phyloP scores from a whole-genome alignment of 2,329 filamentous ascomycete species.

The Arthrobotrys megalospora region DNA sequence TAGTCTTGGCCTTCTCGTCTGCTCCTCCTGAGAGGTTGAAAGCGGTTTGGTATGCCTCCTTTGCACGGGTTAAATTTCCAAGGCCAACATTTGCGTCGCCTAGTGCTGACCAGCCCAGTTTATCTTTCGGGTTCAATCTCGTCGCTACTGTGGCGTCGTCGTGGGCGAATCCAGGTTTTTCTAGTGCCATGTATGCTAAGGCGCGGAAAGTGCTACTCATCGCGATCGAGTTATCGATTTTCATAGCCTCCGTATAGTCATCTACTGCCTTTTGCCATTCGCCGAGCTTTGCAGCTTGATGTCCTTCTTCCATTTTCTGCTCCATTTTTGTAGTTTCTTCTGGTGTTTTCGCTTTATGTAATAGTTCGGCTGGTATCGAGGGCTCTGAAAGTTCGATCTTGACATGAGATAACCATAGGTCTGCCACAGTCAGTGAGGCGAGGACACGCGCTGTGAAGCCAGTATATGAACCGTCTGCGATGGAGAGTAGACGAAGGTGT shows the following conservation, averaged over 20 bases:
- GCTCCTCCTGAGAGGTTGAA: neutral
- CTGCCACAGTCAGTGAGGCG: constrained; percentile 40
- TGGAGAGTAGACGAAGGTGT: constrained; percentile 5
- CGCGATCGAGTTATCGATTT: constrained; percentile 42
- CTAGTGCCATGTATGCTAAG: constrained; percentile 23
- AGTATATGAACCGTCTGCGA: constrained; percentile 32
- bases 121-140: constrained; percentile 42
- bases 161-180: constrained; percentile 20
- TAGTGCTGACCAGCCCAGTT: constrained; percentile 26
- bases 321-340: constrained; percentile 30
- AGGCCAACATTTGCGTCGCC: constrained; percentile 27
- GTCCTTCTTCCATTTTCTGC: constrained; percentile 26
- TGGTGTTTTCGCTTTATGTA: constrained; percentile 32
- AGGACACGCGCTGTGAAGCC: constrained; percentile 48
- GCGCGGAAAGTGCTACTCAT: constrained; percentile 35
- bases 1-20: constrained; percentile 26
- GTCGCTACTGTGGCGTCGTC: constrained; percentile 16
- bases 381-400: constrained; percentile 32
- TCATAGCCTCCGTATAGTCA: constrained; percentile 44
- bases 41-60: constrained; percentile 35
- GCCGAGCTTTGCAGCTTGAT: constrained; percentile 23
- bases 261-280: constrained; percentile 47
- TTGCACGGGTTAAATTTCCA: constrained; percentile 30
- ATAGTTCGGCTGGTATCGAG: neutral
- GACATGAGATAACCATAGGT: constrained; percentile 48